Evolutionary conservation across 768 basidiomycete genomes (phyloP).

Genomic region (Lactarius psammicola): DNA sequence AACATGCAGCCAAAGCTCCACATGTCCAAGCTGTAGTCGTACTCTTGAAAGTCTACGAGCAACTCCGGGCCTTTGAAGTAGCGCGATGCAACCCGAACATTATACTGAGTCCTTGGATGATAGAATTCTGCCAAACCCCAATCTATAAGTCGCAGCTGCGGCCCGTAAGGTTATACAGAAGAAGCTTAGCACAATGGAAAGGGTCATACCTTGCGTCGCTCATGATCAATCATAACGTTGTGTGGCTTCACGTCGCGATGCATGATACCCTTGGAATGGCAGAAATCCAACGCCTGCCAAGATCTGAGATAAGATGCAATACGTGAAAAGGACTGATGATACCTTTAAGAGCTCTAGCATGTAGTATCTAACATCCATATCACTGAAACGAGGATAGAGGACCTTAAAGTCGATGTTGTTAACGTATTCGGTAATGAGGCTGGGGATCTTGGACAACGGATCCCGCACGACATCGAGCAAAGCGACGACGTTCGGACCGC

Average conservation of each 20-base stretch:
- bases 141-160: constrained; percentile 90
- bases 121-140: constrained; percentile 99
- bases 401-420: constrained; percentile 98
- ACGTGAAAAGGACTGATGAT: constrained; percentile 16
- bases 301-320: constrained; percentile 8
- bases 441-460: constrained; percentile 94
- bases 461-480: constrained; percentile 95
- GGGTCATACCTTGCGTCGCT: constrained; percentile 77
- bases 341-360: constrained; percentile 96
- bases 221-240: constrained; percentile 99
- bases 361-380: constrained; percentile 94
- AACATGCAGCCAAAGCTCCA: constrained; percentile 99
- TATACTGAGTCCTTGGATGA: constrained; percentile 96
- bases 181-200: constrained; percentile 1
- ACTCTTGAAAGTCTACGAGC: constrained; percentile 96
- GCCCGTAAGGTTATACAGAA: not conserved
- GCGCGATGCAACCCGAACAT: constrained; percentile 93
- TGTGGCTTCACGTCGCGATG: constrained; percentile 98
- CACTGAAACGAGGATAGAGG: constrained; percentile 92
- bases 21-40: constrained; percentile 97
- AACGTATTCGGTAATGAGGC: constrained; percentile 95
- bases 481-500: constrained; percentile 92
- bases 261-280: constrained; percentile 99
- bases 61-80: constrained; percentile 99
- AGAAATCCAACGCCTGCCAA: constrained; percentile 86